These are phyloP conservation scores for Tirmania nivea DNA, from an alignment of 495 filamentous ascomycete genomes.

Conservation along the genomic window DNA sequence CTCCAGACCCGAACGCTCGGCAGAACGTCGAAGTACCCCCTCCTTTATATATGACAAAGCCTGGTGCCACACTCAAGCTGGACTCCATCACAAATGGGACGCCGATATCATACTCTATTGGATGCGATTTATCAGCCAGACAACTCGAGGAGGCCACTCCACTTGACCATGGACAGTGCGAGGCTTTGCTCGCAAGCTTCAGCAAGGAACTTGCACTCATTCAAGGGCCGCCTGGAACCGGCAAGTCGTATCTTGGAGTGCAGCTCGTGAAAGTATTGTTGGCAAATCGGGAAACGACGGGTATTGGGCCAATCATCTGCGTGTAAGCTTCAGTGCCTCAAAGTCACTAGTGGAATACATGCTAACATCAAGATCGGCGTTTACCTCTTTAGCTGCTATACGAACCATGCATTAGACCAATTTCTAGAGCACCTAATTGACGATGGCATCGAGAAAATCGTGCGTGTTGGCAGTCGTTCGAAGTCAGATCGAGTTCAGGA, in stretches of 20 bases:
- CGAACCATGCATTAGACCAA: slow-evolving; percentile 60
- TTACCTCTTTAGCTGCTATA: slow-evolving; percentile 18
- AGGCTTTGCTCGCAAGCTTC: slow-evolving; percentile 33
- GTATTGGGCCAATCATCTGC: slow-evolving; percentile 43
- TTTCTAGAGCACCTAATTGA: slow-evolving; percentile 47
- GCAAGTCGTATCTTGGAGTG: slow-evolving; percentile 30
- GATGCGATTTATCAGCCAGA: not conserved
- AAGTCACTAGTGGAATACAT: slow-evolving; percentile 3
- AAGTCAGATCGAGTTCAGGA: slow-evolving; percentile 33
- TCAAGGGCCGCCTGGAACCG: slow-evolving; percentile 67
- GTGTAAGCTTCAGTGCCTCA: slow-evolving; percentile 12
- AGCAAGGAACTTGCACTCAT: slow-evolving; percentile 38
- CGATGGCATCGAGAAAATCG: slow-evolving; percentile 36
- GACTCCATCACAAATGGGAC: slow-evolving; percentile 7
- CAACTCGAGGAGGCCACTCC: slow-evolving; percentile 8
- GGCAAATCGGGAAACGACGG: slow-evolving; percentile 27
- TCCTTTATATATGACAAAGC: slow-evolving; percentile 14
- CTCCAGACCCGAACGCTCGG: not conserved
- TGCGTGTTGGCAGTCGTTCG: slow-evolving; percentile 44
- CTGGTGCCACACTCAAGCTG: slow-evolving; percentile 5
- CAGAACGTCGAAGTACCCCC: slow-evolving; percentile 5
- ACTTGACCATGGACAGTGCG: slow-evolving; percentile 25
- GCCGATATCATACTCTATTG: slow-evolving; percentile 8
- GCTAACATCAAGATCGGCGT: slow-evolving; percentile 8
- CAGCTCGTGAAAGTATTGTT: slow-evolving; percentile 40